phyloP scores from a whole-genome alignment of 2,329 filamentous ascomycete species.

The Phialophora macrospora region DNA sequence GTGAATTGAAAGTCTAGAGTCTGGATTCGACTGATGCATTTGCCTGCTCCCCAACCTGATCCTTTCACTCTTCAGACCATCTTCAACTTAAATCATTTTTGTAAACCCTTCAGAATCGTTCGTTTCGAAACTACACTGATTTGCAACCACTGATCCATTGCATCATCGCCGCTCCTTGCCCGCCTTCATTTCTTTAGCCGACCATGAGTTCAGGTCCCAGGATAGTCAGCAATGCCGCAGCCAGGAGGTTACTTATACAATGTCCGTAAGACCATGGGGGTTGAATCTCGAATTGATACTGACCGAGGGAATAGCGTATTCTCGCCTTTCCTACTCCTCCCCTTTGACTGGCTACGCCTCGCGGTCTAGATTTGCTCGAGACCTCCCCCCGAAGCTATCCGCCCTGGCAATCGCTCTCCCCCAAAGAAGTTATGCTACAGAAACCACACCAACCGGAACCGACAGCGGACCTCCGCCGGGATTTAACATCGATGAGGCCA shows the following conservation, averaged over 20 bases:
- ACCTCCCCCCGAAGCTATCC: slow-evolving; percentile 51
- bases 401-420: slow-evolving; percentile 64
- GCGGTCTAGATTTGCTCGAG: slow-evolving; percentile 28
- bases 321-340: slow-evolving; percentile 28
- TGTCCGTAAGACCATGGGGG: slow-evolving; percentile 26
- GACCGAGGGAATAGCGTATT: slow-evolving; percentile 28
- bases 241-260: slow-evolving; percentile 35
- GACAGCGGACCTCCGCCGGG: slow-evolving; percentile 77
- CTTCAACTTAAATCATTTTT: slow-evolving; percentile 23
- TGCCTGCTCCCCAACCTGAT: slow-evolving; percentile 12
- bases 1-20: neutral
- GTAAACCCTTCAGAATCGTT: slow-evolving; percentile 22
- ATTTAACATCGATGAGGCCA: slow-evolving; percentile 87
- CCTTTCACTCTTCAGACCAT: slow-evolving; percentile 14
- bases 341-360: slow-evolving; percentile 26
- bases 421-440: slow-evolving; percentile 60
- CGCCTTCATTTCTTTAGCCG: slow-evolving; percentile 15
- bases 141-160: slow-evolving; percentile 10
- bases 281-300: slow-evolving; percentile 6
- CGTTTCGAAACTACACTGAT: slow-evolving; percentile 1
- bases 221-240: slow-evolving; percentile 38
- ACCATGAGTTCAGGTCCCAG: slow-evolving; percentile 39
- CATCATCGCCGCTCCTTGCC: slow-evolving; percentile 2
- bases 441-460: slow-evolving; percentile 56
- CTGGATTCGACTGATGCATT: slow-evolving; percentile 7